Percentiles rank a stretch among this genome's conserved stretches.
These are phyloP conservation scores for Dryas integrifolia DNA, from an alignment of 331 rosid species.

Conservation along the genomic window DNA sequence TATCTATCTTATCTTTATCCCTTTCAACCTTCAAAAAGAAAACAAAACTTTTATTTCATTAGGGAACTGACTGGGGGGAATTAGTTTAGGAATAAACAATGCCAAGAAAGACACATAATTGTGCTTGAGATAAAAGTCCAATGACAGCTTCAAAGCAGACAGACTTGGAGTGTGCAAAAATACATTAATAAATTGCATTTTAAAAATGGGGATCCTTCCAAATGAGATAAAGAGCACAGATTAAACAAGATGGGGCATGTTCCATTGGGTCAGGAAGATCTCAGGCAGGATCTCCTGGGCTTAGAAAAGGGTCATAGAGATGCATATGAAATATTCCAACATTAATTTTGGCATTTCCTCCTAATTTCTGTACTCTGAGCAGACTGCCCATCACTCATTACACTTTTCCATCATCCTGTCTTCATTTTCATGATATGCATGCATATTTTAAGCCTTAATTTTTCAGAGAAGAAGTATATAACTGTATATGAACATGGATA, in stretches of 20 bases:
- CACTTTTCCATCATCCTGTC: conserved; percentile 42
- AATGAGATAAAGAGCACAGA: conserved; percentile 62
- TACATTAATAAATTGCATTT: conserved; percentile 26
- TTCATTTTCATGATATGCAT: conserved; percentile 14
- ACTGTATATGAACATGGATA: conserved; percentile 23
- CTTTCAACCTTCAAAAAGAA: conserved; percentile 27
- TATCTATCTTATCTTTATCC: conserved; percentile 23
- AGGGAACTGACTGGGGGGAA: conserved; percentile 32
- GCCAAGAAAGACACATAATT: conserved; percentile 43
- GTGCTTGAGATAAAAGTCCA: conserved; percentile 64
- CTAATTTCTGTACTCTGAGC: conserved; percentile 34
- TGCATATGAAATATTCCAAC: conserved; percentile 48
- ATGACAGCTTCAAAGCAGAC: conserved; percentile 73
- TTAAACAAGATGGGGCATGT: conserved; percentile 63
- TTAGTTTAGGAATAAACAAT: conserved; percentile 36
- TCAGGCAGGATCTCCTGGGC: conserved; percentile 57
- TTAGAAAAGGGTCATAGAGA: conserved; percentile 28
- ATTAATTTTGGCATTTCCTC: conserved; percentile 38
- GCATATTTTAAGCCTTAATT: conserved; percentile 23
- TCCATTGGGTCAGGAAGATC: conserved; percentile 66
- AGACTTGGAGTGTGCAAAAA: conserved; percentile 47
- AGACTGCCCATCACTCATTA: conserved; percentile 49
- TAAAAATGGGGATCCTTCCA: conserved; percentile 55
- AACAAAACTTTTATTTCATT: conserved; percentile 22
- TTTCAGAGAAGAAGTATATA: conserved; percentile 8